Evolutionary conservation across 2,329 filamentous ascomycete species (phyloP), one percentile per base, ranked within the genome.

Genomic region (Claviceps sp.): DNA sequence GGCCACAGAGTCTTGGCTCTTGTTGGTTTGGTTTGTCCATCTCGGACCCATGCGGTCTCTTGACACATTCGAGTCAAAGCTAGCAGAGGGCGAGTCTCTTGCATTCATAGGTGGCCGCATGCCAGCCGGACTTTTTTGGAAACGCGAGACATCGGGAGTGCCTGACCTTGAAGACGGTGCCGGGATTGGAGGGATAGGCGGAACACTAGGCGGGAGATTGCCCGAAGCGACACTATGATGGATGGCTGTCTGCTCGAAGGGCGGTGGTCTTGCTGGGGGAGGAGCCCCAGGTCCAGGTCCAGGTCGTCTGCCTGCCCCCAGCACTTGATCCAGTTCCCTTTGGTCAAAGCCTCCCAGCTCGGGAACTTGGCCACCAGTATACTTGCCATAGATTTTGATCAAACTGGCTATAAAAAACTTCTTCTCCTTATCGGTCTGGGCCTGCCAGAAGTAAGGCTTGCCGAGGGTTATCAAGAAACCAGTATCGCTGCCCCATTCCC

Each of bases 361-460:
- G 2, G 93, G 93, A 37, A 81, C 70, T 61, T 84, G 85, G 13
- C 91, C 91, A 30, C 88, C 87, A 1, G 93, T 97, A 65, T 97
- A 98, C 69, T 97, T 98, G 61, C 84, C 84, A 66, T 87, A 98
- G 58, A 98, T 96, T 69, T 97, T 98, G 63, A 97, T 82, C 59
- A 97, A 71, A 67, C 90, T 96, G 38, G 87, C 89, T 62, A 98
- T 93, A 68, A 98, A 98, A 70, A 97, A 97, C 65, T 95, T 91
- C 74, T 96, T 97, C 70, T 98, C 93, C 71, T 96, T 96, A 50
- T 87, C 79, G 1, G 88, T 93, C 57, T 89, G 84, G 38, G 93
- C 89, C 67, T 95, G 82, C 93, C 93, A 98, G 67, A 93, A 98
- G 69, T 98, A 98, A 0, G 89, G 87, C 67, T 98, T 98, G 26